Conservation (phyloP, 257 asterid species). For the Linaria vulgaris region DNA sequence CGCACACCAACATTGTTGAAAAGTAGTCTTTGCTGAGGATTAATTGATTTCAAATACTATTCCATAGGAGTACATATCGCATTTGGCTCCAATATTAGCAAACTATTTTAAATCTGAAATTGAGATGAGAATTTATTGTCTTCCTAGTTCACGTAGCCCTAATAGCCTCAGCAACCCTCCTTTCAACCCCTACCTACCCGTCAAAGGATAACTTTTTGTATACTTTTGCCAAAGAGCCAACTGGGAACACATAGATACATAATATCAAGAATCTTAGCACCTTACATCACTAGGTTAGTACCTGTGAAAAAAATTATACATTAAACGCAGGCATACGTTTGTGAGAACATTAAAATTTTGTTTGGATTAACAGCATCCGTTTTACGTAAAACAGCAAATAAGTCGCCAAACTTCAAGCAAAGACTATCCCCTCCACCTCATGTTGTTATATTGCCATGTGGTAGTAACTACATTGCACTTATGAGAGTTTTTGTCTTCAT, state of each 20-base stretch:
- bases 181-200: too few relatives aligned
- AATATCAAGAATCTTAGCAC: too few relatives aligned
- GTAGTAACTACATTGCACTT: too few relatives aligned
- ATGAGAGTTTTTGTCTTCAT: constrained; percentile 9
- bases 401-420: not conserved
- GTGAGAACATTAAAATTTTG: not conserved
- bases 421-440: not conserved
- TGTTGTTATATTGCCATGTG: too few relatives aligned
- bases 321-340: not conserved
- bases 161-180: not conserved
- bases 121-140: not conserved
- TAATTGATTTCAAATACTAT: too few relatives aligned
- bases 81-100: not conserved
- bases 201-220: not conserved
- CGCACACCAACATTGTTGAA: not conserved
- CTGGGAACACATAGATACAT: too few relatives aligned
- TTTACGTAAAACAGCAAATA: not conserved
- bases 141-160: not conserved
- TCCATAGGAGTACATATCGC: not conserved
- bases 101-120: not conserved
- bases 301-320: not conserved
- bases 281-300: not conserved
- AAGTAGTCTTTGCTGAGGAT: not conserved
- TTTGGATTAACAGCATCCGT: not conserved
- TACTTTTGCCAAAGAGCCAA: not conserved